A percentile compares a stretch with the other conserved stretches of the same genome.
Evolutionary conservation across 176 grass and related monocot genomes (phyloP).

Genomic region (Zea mays): DNA sequence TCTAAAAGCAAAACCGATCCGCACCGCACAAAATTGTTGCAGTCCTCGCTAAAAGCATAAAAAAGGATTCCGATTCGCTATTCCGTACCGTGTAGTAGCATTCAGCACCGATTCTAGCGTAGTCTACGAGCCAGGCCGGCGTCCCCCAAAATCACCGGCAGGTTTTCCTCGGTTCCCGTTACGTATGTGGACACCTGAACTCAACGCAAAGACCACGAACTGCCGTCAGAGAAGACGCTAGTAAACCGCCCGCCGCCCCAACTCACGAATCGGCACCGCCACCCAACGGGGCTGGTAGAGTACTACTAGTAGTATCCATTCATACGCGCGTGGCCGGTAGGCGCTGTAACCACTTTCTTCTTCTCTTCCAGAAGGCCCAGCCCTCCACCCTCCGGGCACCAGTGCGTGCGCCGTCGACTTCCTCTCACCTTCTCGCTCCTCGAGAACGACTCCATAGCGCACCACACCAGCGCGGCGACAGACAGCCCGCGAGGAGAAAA

Average conservation of each 20-base stretch:
- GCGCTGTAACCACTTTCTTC: conserved; percentile 13
- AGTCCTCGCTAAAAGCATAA: background rate
- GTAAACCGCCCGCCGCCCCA: background rate
- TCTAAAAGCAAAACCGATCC: background rate
- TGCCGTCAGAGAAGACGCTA: background rate
- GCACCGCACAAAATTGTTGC: background rate
- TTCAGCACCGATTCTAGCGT: background rate
- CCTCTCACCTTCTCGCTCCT: conserved; percentile 34
- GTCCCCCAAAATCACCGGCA: background rate
- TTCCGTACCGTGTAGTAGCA: background rate
- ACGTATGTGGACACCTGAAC: background rate
- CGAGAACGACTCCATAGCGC: conserved; percentile 27
- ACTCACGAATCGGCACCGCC: background rate
- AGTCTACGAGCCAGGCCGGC: background rate
- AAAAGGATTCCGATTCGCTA: conserved; percentile 1
- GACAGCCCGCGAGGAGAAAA: background rate
- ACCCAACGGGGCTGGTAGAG: background rate
- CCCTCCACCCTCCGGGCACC: background rate
- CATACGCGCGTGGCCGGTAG: background rate
- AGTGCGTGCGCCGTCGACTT: conserved; percentile 27
- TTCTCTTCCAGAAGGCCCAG: conserved; percentile 7
- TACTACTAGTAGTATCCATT: background rate
- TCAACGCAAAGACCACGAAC: background rate
- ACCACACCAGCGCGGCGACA: background rate
- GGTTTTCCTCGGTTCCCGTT: background rate